phyloP scores from a whole-genome alignment of 1,284 basidiomycete genomes.

The Schizophyllum amplum region DNA sequence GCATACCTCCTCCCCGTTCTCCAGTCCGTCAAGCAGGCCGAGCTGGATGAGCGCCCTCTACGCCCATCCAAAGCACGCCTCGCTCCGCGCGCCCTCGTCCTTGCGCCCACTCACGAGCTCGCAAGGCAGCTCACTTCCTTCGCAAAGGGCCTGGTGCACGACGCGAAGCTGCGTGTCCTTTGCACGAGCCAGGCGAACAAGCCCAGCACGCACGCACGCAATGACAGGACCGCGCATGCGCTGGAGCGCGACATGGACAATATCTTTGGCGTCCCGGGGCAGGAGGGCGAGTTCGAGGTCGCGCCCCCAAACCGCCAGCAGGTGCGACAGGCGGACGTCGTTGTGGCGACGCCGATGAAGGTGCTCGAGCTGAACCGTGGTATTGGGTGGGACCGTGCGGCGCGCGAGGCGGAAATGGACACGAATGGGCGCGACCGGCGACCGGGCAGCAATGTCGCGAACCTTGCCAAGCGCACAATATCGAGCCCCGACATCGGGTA shows the following conservation, averaged over 20 bases:
- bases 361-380: conserved; percentile 66
- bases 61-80: conserved; percentile 19
- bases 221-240: conserved; percentile 19
- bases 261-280: not conserved
- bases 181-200: conserved; percentile 62
- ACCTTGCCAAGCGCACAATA: not conserved
- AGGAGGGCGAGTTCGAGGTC: conserved; percentile 8
- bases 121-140: conserved; percentile 68
- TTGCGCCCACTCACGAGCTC: conserved; percentile 85
- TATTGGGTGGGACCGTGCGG: conserved; percentile 49
- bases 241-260: conserved; percentile 9
- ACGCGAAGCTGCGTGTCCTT: conserved; percentile 64
- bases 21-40: conserved; percentile 63
- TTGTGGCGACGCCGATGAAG: conserved; percentile 74
- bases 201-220: conserved; percentile 26
- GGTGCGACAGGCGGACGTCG: conserved; percentile 50
- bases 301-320: conserved; percentile 1
- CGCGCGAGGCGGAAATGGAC: not conserved
- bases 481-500: conserved; percentile 49
- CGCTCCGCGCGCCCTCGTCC: conserved; percentile 69
- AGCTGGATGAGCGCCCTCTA: conserved; percentile 20
- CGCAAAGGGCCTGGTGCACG: conserved; percentile 68
- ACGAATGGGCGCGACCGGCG: not conserved
- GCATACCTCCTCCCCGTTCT: conserved; percentile 81
- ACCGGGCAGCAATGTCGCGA: not conserved